Conservation (phyloP, 257 asterid genomes). For the Capsicum rhomboideum region DNA sequence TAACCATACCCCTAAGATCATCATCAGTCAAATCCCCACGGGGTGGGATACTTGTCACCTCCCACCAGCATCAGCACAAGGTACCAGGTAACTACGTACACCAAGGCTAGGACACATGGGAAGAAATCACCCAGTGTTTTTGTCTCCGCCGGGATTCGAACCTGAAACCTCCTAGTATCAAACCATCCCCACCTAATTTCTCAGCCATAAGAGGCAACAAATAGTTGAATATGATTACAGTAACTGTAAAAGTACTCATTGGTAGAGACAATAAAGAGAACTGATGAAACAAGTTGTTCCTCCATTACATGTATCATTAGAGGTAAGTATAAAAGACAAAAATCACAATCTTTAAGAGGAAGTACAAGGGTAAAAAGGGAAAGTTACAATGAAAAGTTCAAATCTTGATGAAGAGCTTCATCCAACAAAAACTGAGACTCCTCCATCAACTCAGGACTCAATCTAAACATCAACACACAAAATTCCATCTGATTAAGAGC, state of each 20-base stretch:
- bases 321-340: background rate
- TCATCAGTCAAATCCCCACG: constrained; percentile 33
- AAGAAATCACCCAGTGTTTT: no score
- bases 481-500: constrained; percentile 54
- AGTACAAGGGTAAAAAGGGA: background rate
- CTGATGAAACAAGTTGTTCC: no score
- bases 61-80: no score
- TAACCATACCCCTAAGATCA: constrained; percentile 34
- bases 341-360: background rate
- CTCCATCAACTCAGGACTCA: constrained; percentile 50
- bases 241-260: background rate
- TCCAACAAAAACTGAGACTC: constrained; percentile 32
- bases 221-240: background rate
- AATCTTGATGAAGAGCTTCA: no score
- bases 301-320: no score
- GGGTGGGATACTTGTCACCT: no score
- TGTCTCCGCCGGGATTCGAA: no score
- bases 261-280: background rate
- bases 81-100: no score
- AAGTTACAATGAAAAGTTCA: background rate
- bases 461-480: constrained; percentile 53
- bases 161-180: no score
- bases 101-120: no score
- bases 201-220: constrained; percentile 42
- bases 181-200: constrained; percentile 39